phyloP scores from a whole-genome alignment of 1,139 yeast genomes.

The Suzukiozyma palmioleophila region DNA sequence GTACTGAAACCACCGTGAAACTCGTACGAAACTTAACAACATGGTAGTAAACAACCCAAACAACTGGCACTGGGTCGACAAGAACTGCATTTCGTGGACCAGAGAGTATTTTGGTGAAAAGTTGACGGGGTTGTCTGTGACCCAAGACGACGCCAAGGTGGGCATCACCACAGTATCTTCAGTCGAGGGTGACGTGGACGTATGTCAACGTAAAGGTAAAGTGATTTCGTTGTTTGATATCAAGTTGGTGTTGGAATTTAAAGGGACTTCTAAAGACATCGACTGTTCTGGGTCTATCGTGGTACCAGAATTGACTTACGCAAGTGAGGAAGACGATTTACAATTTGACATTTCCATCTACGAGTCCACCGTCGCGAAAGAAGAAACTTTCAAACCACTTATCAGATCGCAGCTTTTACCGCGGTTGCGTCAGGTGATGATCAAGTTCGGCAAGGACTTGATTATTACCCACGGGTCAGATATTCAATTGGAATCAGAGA shows the following conservation, averaged over 20 bases:
- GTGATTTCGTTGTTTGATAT: constrained; percentile 89
- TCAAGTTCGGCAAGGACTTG: constrained; percentile 71
- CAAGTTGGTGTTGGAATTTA: constrained; percentile 57
- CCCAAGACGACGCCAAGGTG: constrained; percentile 34
- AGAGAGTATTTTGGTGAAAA: constrained; percentile 65
- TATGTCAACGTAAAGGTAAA: constrained; percentile 94
- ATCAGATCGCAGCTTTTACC: constrained; percentile 67
- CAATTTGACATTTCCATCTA: constrained; percentile 74
- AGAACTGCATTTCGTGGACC: constrained; percentile 92
- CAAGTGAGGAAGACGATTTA: constrained; percentile 77
- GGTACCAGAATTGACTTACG: constrained; percentile 94
- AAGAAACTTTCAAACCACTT: constrained; percentile 46
- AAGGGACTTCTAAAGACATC: constrained; percentile 39
- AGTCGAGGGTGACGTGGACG: constrained; percentile 94
- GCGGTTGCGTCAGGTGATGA: constrained; percentile 54
- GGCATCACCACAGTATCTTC: constrained; percentile 54
- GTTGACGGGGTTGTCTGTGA: constrained; percentile 46
- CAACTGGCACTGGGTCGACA: constrained; percentile 96
- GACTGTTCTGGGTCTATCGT: constrained; percentile 64
- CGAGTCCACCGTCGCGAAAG: constrained; percentile 51
- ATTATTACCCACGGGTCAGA: constrained; percentile 75
- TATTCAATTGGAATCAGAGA: constrained; percentile 67
- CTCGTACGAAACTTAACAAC: constrained; percentile 3
- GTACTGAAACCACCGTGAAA: not conserved
- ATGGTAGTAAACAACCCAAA: constrained; percentile 52